phyloP scores from a whole-genome alignment of 176 grass and related monocot species.

The Tuctoria greenei region DNA sequence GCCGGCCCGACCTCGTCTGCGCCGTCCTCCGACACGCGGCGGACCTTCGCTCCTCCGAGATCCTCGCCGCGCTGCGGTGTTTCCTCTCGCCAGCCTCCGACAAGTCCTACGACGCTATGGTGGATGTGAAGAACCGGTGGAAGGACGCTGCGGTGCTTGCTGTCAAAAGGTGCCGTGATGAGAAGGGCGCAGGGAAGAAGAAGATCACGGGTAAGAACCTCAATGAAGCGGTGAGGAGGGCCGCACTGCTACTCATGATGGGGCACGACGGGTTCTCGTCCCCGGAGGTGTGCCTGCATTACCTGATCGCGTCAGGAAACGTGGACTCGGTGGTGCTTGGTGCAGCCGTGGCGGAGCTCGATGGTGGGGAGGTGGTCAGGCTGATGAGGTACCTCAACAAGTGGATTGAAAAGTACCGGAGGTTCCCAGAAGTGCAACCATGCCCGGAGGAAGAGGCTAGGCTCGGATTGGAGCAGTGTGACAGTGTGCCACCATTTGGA shows the following conservation, averaged over 20 bases:
- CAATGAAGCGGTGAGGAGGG: conserved; percentile 26
- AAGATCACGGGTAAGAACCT: background rate
- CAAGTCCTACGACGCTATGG: conserved; percentile 55
- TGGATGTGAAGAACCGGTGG: conserved; percentile 55
- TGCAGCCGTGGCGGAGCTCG: conserved; percentile 50
- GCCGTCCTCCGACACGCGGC: conserved; percentile 54
- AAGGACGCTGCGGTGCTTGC: conserved; percentile 57
- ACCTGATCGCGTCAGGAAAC: conserved; percentile 58
- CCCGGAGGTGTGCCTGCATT: conserved; percentile 74
- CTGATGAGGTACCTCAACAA: conserved; percentile 71
- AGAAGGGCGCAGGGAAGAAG: conserved; percentile 20
- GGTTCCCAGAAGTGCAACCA: conserved; percentile 41
- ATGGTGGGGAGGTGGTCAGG: conserved; percentile 59
- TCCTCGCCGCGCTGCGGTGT: conserved; percentile 54
- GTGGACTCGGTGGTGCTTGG: conserved; percentile 58
- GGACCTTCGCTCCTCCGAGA: conserved; percentile 57
- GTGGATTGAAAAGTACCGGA: conserved; percentile 72
- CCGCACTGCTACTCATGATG: conserved; percentile 72
- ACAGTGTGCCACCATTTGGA: conserved; percentile 54
- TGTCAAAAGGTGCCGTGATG: conserved; percentile 40
- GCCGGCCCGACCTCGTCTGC: conserved; percentile 52
- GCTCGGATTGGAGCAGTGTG: conserved; percentile 46
- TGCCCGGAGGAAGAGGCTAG: conserved; percentile 17
- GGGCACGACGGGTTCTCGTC: conserved; percentile 65
- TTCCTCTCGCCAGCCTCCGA: conserved; percentile 63